Evolutionary conservation across 2,329 filamentous ascomycete species (phyloP).

Genomic region (Penicillium sp.): DNA sequence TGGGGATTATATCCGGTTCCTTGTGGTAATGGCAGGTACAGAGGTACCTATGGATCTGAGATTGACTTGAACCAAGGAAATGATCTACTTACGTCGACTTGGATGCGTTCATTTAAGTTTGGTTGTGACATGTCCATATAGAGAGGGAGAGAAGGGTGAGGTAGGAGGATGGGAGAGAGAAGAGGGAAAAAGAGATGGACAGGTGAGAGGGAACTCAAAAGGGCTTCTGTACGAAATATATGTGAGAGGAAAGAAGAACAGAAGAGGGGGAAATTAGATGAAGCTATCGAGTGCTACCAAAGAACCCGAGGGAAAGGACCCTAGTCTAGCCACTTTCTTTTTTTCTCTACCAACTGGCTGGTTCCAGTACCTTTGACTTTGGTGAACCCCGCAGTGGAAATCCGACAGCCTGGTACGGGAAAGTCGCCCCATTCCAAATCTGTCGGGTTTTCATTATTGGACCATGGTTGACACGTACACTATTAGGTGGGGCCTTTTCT

Average conservation of each 20-base stretch:
- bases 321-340: constrained; percentile 1
- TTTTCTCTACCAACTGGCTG: background rate
- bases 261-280: constrained; percentile 2
- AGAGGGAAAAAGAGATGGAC: too few species aligned
- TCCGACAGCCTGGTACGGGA: constrained; percentile 3
- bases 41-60: background rate
- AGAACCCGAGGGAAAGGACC: constrained; percentile 16
- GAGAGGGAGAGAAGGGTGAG: background rate
- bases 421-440: constrained; percentile 3
- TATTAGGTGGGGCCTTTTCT: background rate
- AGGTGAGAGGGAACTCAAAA: too few species aligned
- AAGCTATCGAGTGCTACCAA: constrained; percentile 3
- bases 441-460: background rate
- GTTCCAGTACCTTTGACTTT: constrained; percentile 2
- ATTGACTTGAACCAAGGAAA: background rate
- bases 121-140: constrained; percentile 27
- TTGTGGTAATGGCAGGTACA: background rate
- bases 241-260: constrained; percentile 1
- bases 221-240: too few species aligned
- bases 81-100: constrained; percentile 32
- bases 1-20: background rate
- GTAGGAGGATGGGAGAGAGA: background rate
- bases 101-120: constrained; percentile 32
- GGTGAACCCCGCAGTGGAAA: constrained; percentile 1
- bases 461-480: background rate